Evolutionary conservation across 768 basidiomycete species (phyloP).

Genomic region (Amanita pseudoporphyria): DNA sequence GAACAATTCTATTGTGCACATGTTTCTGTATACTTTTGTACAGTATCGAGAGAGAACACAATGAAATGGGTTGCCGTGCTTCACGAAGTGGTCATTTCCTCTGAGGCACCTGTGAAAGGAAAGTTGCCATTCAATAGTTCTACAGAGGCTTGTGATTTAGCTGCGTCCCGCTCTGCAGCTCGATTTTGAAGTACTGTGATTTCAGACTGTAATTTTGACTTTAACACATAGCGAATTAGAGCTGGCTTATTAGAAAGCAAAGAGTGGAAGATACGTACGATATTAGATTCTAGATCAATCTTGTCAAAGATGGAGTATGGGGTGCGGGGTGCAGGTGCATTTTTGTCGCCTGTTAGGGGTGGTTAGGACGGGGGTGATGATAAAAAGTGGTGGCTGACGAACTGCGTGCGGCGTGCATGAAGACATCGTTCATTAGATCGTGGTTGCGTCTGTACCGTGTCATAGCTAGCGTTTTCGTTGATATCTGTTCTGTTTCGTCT

Average conservation of each 20-base stretch:
- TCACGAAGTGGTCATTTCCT: slow-evolving; percentile 11
- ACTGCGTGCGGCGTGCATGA: slow-evolving; percentile 65
- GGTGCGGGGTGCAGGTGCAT: slow-evolving; percentile 21
- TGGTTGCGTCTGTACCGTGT: slow-evolving; percentile 74
- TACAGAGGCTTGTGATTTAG: background rate
- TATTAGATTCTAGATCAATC: slow-evolving; percentile 44
- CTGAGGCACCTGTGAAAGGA: slow-evolving; percentile 12
- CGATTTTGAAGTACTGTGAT: slow-evolving; percentile 44
- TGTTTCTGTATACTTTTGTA: background rate
- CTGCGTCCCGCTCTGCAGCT: slow-evolving; percentile 33
- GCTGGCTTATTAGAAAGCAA: background rate
- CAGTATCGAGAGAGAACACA: background rate
- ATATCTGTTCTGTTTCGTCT: slow-evolving; percentile 66
- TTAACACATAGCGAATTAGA: background rate
- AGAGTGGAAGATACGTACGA: slow-evolving; percentile 37
- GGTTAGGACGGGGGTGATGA: background rate
- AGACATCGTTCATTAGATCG: slow-evolving; percentile 78
- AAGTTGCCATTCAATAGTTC: slow-evolving; percentile 6
- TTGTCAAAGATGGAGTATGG: slow-evolving; percentile 57
- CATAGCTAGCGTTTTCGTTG: slow-evolving; percentile 61
- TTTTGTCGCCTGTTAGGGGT: slow-evolving; percentile 31
- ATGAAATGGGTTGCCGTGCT: background rate
- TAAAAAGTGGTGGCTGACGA: slow-evolving; percentile 7
- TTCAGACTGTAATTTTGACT: slow-evolving; percentile 53
- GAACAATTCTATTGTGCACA: background rate